Percentiles rank a stretch among this genome's conserved stretches.
Conservation (phyloP, 495 filamentous ascomycete genomes). For the Penicillium bialowiezense region DNA sequence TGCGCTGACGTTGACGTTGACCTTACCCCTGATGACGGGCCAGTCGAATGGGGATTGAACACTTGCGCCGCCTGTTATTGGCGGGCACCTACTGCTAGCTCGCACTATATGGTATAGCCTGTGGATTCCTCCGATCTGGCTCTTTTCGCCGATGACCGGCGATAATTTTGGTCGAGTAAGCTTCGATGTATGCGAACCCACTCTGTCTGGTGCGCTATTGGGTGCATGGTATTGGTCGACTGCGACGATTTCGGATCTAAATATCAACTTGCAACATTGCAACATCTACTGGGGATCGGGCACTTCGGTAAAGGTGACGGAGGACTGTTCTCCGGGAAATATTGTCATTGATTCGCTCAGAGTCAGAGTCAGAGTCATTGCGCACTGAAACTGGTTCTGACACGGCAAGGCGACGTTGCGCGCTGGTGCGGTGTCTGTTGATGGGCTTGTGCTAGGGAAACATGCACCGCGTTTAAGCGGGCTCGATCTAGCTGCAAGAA, state of each 20-base stretch:
- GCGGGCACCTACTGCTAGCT: constrained; percentile 1
- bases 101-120: background rate
- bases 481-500: too few relatives aligned
- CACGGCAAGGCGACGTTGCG: background rate
- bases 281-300: background rate
- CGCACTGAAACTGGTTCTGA: background rate
- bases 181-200: background rate
- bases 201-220: background rate
- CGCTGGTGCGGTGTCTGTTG: too few relatives aligned
- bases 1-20: background rate
- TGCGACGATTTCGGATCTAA: constrained; percentile 5
- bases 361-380: background rate
- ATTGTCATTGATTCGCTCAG: background rate
- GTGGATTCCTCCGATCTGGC: constrained; percentile 11
- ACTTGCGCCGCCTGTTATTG: constrained; percentile 5
- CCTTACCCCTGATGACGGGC: background rate
- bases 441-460: background rate
- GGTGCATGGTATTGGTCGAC: background rate
- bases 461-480: background rate
- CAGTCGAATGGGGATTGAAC: background rate
- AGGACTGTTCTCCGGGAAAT: constrained; percentile 4
- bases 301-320: background rate
- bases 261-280: background rate
- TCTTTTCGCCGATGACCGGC: constrained; percentile 21
- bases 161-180: background rate